A percentile compares a stretch with the other conserved stretches of the same genome.
phyloP scores from a whole-genome alignment of 2,329 filamentous ascomycete genomes.

The Colletotrichum cereale region DNA sequence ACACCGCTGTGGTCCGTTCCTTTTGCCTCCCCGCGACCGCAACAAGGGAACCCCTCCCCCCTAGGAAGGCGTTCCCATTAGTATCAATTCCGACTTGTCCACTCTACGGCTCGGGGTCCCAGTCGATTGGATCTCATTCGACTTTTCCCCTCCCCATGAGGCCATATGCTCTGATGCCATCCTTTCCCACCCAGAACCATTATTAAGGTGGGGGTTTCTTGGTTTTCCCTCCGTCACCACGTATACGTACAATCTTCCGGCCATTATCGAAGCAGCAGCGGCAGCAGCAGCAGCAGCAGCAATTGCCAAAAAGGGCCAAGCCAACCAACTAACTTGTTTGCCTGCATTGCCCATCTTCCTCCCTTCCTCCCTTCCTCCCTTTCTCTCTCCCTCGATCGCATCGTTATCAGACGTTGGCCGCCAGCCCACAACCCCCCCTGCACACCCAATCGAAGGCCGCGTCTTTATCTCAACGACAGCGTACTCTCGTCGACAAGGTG shows the following conservation, averaged over 20 bases:
- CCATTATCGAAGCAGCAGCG: not conserved
- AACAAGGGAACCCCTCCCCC: not conserved
- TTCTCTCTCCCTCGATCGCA: not conserved
- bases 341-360: not conserved
- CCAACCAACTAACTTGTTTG: too few relatives aligned
- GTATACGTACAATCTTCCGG: not conserved
- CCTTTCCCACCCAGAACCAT: not conserved
- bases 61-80: not conserved
- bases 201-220: too few relatives aligned
- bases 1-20: not conserved
- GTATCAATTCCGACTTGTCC: not conserved
- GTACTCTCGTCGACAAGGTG: slow-evolving; percentile 11
- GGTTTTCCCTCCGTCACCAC: not conserved
- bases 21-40: not conserved
- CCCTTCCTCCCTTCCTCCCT: too few relatives aligned
- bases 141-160: not conserved
- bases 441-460: slow-evolving; percentile 22
- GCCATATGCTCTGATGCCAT: slow-evolving; percentile 8
- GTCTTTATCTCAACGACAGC: slow-evolving; percentile 38
- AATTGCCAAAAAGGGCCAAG: slow-evolving; percentile 11
- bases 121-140: not conserved
- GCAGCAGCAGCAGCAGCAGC: not conserved
- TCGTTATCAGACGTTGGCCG: slow-evolving; percentile 30
- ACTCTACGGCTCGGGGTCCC: not conserved
- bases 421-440: slow-evolving; percentile 24